Evolutionary conservation across 192 early-diverging fungal genomes (phyloP).

Genomic region (Coemansia sp.): DNA sequence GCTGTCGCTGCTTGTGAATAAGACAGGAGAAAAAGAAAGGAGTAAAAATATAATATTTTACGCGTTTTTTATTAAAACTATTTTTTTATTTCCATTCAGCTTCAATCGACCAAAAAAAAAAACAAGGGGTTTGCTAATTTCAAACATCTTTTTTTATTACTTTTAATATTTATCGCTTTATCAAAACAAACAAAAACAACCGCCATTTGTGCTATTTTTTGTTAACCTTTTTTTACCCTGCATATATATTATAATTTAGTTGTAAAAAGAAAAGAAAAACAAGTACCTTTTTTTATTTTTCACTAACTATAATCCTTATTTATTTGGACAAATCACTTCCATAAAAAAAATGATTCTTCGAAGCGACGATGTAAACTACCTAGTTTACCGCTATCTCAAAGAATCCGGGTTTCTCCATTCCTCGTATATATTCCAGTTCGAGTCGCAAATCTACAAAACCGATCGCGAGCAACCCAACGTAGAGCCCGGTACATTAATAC

Average conservation of each 20-base stretch:
- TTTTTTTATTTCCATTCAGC: not conserved
- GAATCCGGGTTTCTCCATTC: conserved; percentile 90
- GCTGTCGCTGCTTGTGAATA: not conserved
- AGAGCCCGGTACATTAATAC: conserved; percentile 79
- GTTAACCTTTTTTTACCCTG: too few species aligned
- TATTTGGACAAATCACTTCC: too few species aligned
- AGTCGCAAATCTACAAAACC: conserved; percentile 72
- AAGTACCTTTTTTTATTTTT: not conserved
- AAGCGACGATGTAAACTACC: conserved; percentile 85
- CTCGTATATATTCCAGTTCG: conserved; percentile 81
- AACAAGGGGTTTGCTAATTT: not conserved
- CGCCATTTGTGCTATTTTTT: too few species aligned
- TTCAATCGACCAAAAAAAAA: not conserved
- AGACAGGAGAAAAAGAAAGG: not conserved
- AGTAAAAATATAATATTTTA: too few species aligned
- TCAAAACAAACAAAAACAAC: too few species aligned
- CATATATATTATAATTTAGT: not conserved
- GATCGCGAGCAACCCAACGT: conserved; percentile 61
- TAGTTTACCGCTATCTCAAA: conserved; percentile 82
- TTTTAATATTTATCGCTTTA: too few species aligned
- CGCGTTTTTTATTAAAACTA: not conserved
- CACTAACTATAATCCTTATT: too few species aligned
- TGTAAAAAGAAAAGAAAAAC: conserved; percentile 2
- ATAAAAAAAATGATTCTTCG: conserved; percentile 69
- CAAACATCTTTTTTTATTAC: not conserved